These are phyloP conservation scores for Talaromyces atroroseus DNA, from an alignment of 2,329 filamentous ascomycete genomes.

Conservation along the genomic window DNA sequence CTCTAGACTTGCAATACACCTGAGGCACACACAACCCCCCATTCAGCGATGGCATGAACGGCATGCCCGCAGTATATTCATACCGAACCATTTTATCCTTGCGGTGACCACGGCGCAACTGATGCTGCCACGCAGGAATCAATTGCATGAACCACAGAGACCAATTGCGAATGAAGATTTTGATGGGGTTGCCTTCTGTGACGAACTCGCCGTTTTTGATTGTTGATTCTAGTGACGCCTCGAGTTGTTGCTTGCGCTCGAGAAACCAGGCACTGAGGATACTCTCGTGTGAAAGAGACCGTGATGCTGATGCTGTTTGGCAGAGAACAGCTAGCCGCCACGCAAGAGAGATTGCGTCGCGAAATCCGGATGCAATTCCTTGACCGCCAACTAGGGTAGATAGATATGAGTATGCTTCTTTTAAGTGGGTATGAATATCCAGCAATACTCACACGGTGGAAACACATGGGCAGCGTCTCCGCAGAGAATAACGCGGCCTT, in stretches of 20 bases:
- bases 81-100: constrained; percentile 30
- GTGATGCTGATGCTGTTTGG: constrained; percentile 11
- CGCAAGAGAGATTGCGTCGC: constrained; percentile 33
- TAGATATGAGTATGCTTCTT: neutral
- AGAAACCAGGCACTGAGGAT: constrained; percentile 29
- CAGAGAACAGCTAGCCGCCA: constrained; percentile 33
- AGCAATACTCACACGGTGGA: constrained; percentile 39
- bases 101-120: constrained; percentile 25
- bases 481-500: constrained; percentile 38
- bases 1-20: constrained; percentile 25
- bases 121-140: constrained; percentile 25
- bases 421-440: neutral
- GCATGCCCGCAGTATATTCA: constrained; percentile 22
- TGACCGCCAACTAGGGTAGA: constrained; percentile 33
- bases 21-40: constrained; percentile 32
- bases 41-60: constrained; percentile 26
- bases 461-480: constrained; percentile 51
- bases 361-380: constrained; percentile 38
- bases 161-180: constrained; percentile 28
- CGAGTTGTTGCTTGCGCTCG: constrained; percentile 36
- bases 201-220: constrained; percentile 32
- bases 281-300: constrained; percentile 16
- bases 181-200: constrained; percentile 25
- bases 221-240: constrained; percentile 29
- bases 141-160: constrained; percentile 30